Evolutionary conservation across 768 basidiomycete species (phyloP).

Genomic region (Collybia sordida): DNA sequence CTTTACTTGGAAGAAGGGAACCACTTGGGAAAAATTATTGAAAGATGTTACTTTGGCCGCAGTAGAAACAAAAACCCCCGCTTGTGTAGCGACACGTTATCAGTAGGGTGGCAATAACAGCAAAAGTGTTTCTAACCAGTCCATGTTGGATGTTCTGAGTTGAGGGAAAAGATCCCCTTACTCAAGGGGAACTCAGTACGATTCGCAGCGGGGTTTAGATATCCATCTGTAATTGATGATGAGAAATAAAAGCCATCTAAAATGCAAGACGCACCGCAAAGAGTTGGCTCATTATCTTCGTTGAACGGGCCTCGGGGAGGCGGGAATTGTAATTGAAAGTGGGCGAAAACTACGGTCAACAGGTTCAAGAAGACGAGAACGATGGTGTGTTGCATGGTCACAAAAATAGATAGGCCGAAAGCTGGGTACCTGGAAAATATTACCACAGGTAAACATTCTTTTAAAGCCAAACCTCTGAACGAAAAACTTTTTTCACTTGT

Average conservation of each 20-base stretch:
- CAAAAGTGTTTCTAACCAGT: constrained; percentile 40
- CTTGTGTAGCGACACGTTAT: constrained; percentile 25
- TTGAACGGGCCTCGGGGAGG: constrained; percentile 68
- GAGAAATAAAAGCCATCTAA: not conserved
- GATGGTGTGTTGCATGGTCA: constrained; percentile 14
- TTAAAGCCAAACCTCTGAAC: not conserved
- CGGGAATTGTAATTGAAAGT: constrained; percentile 83
- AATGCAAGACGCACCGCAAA: constrained; percentile 57
- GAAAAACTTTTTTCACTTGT: constrained; percentile 24
- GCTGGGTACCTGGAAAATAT: not conserved
- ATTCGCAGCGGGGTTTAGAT: constrained; percentile 45
- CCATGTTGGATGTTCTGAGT: constrained; percentile 67
- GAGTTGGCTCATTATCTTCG: constrained; percentile 52
- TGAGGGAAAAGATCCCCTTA: constrained; percentile 58
- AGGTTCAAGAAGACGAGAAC: constrained; percentile 36
- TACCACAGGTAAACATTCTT: not conserved
- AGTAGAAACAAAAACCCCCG: constrained; percentile 55
- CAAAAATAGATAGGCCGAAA: not conserved
- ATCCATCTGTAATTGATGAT: constrained; percentile 54
- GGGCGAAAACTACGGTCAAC: constrained; percentile 52
- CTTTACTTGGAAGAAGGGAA: constrained; percentile 46
- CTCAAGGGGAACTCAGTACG: constrained; percentile 71
- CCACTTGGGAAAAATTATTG: constrained; percentile 54
- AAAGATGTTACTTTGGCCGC: constrained; percentile 61
- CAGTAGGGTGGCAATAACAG: not conserved